Percentiles rank a stretch among this genome's conserved stretches.
These are phyloP conservation scores for Botrytis medusae DNA, from an alignment of 2,329 filamentous ascomycete species.

Conservation along the genomic window DNA sequence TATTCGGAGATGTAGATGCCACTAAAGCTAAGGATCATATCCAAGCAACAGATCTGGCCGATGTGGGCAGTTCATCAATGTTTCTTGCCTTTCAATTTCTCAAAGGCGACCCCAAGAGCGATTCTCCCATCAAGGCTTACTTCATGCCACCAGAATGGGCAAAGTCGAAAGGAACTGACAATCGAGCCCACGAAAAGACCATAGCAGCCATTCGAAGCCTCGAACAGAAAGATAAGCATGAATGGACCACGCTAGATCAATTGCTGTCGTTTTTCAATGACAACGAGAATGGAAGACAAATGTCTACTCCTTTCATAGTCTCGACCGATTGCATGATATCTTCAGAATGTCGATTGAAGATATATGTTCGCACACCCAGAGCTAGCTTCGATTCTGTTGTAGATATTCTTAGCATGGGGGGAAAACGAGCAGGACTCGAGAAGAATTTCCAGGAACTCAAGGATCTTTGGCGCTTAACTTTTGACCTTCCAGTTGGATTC, in stretches of 20 bases:
- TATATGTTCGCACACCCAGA: conserved; percentile 4
- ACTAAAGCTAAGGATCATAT: background rate
- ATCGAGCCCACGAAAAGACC: background rate
- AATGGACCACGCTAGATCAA: background rate
- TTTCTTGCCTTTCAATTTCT: conserved; percentile 7
- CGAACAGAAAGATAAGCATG: background rate
- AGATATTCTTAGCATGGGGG: conserved; percentile 1
- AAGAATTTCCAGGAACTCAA: conserved; percentile 1
- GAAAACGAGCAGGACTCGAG: background rate
- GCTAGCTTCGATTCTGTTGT: conserved; percentile 7
- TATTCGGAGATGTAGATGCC: background rate
- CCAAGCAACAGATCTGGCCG: background rate
- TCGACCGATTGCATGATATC: conserved; percentile 2
- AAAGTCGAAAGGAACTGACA: background rate
- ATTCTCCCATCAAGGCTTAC: conserved; percentile 1
- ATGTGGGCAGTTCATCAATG: background rate
- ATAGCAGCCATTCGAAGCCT: conserved; percentile 4
- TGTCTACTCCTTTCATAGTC: conserved; percentile 11
- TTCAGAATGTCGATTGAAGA: conserved; percentile 1
- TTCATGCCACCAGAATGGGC: background rate
- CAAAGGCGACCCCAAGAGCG: conserved; percentile 5
- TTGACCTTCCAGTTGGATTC: background rate
- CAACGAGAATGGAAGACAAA: background rate
- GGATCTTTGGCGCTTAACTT: conserved; percentile 2
- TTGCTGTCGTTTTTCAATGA: background rate